These are phyloP conservation scores for Tetrastigma voinierianum DNA, from an alignment of 164 flowering plant species.

Conservation along the genomic window DNA sequence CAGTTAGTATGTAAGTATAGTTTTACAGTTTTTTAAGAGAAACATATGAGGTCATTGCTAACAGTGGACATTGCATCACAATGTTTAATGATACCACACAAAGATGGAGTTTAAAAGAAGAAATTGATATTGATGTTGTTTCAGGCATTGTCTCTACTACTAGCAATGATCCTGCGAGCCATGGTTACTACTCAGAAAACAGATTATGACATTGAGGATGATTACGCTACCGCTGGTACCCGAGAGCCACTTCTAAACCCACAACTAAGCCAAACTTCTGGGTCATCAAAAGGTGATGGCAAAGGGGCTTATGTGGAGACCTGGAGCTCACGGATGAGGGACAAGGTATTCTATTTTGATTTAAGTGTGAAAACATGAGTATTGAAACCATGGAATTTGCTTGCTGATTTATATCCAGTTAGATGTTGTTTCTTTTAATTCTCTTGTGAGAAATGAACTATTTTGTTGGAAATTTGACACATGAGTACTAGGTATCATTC, in stretches of 20 bases:
- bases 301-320: slow-evolving; percentile 44
- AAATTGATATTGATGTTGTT: background rate
- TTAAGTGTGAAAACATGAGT: background rate
- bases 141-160: slow-evolving; percentile 62
- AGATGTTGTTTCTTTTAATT: too few species aligned
- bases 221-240: slow-evolving; percentile 37
- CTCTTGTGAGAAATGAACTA: too few species aligned
- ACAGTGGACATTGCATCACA: too few species aligned
- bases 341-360: slow-evolving; percentile 50
- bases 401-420: background rate
- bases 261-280: slow-evolving; percentile 41
- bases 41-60: too few species aligned
- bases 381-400: background rate
- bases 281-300: slow-evolving; percentile 33
- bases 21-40: too few species aligned
- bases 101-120: too few species aligned
- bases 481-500: too few species aligned
- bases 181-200: slow-evolving; percentile 43
- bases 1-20: too few species aligned
- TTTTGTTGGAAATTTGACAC: too few species aligned
- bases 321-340: slow-evolving; percentile 76
- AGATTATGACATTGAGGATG: slow-evolving; percentile 54
- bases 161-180: slow-evolving; percentile 56
- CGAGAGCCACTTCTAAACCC: slow-evolving; percentile 59
- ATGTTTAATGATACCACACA: too few species aligned